Percentiles rank a stretch among this genome's conserved stretches.
phyloP scores from a whole-genome alignment of 768 basidiomycete species.

The Mycena rosella region DNA sequence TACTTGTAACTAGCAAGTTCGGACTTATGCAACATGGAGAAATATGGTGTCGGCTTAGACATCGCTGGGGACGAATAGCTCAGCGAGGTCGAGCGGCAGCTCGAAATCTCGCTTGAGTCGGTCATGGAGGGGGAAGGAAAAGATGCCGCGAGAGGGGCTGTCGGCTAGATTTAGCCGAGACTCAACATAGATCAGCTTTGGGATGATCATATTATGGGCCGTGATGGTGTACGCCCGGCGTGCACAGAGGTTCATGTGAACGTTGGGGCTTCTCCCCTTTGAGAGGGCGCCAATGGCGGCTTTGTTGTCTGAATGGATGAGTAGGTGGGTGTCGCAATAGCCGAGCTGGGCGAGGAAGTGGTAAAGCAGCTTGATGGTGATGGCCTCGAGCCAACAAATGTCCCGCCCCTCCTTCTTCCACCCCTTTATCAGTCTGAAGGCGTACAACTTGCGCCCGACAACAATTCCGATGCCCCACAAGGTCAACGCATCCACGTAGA shows the following conservation, averaged over 20 bases:
- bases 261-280: slow-evolving; percentile 4
- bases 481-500: slow-evolving; percentile 55
- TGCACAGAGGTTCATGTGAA: slow-evolving; percentile 6
- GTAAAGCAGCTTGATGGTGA: no score
- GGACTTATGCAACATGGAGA: no score
- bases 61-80: not conserved
- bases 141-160: not conserved
- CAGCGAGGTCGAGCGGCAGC: no score
- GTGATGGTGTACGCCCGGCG: no score
- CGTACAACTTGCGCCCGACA: slow-evolving; percentile 44
- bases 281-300: not conserved
- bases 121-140: not conserved
- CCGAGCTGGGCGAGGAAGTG: no score
- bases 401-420: slow-evolving; percentile 36
- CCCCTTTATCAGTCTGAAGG: slow-evolving; percentile 36
- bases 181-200: no score
- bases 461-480: slow-evolving; percentile 55
- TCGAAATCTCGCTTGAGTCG: not conserved
- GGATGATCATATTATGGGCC: no score
- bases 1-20: no score
- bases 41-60: not conserved
- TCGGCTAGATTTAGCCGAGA: no score
- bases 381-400: no score
- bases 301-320: no score
- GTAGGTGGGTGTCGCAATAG: slow-evolving; percentile 10